Conservation (phyloP, 1,284 basidiomycete genomes). For the Heterobasidion annosum region DNA sequence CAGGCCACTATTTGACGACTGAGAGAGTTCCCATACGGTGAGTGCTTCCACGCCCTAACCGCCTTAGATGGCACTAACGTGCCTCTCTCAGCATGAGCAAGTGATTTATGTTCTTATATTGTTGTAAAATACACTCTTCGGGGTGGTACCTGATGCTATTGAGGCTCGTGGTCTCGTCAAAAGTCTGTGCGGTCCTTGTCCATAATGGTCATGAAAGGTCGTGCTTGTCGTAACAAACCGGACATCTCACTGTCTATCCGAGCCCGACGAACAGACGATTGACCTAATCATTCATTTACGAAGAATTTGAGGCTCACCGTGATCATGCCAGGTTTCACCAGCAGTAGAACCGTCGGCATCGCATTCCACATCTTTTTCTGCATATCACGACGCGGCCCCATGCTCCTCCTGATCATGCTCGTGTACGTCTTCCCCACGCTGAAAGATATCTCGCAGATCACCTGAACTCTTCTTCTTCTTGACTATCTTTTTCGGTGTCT, state of each 20-base stretch:
- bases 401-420: neutral
- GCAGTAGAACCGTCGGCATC: neutral
- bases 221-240: too few relatives aligned
- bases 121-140: neutral
- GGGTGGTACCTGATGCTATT: neutral
- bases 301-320: too few relatives aligned
- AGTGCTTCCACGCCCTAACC: neutral
- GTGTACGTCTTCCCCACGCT: neutral
- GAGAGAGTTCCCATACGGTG: slow-evolving; percentile 7
- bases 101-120: neutral
- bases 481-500: slow-evolving; percentile 14
- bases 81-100: neutral
- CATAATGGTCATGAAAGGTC: neutral
- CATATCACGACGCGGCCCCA: neutral
- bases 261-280: too few relatives aligned
- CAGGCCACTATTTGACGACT: slow-evolving; percentile 62
- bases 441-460: slow-evolving; percentile 26
- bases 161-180: neutral
- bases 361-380: neutral
- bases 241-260: too few relatives aligned
- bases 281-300: too few relatives aligned
- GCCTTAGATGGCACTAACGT: neutral
- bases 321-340: too few relatives aligned
- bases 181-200: neutral
- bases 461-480: slow-evolving; percentile 35